Conservation (phyloP, 1,284 basidiomycete genomes). For the Ustilago shanxiensis region DNA sequence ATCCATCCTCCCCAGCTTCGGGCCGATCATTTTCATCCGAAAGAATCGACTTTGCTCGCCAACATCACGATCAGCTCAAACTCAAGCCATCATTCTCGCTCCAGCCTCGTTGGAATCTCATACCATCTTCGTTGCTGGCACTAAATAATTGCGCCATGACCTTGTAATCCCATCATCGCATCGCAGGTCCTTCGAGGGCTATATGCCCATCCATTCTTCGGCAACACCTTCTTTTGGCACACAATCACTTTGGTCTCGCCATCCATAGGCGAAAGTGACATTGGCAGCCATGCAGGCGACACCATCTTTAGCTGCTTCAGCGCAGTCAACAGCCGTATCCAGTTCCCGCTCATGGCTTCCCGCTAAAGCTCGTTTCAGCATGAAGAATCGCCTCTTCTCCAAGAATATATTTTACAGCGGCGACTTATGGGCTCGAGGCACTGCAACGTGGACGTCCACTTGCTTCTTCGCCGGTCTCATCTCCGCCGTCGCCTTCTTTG, state of each 20-base stretch:
- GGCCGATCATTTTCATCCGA: too few relatives aligned
- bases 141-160: conserved; percentile 4
- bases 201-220: conserved; percentile 1
- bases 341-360: conserved; percentile 17
- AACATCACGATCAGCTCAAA: too few relatives aligned
- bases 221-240: too few relatives aligned
- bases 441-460: conserved; percentile 21
- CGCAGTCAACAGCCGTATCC: not conserved
- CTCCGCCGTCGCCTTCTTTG: conserved; percentile 1
- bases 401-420: conserved; percentile 27
- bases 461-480: conserved; percentile 13
- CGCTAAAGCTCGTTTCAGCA: conserved; percentile 12
- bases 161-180: conserved; percentile 3
- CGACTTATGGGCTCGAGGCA: conserved; percentile 17
- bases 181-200: conserved; percentile 11
- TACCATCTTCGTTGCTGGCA: not conserved
- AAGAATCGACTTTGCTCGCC: too few relatives aligned
- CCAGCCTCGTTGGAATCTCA: too few relatives aligned
- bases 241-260: not conserved
- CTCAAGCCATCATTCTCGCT: not conserved
- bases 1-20: too few relatives aligned
- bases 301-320: not conserved
- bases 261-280: not conserved
- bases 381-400: conserved; percentile 27
- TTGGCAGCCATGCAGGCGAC: conserved; percentile 9